A percentile compares a stretch with the other conserved stretches of the same genome.
Evolutionary conservation across 2,329 filamentous ascomycete species (phyloP).

Genomic region (Onygenales sp.): DNA sequence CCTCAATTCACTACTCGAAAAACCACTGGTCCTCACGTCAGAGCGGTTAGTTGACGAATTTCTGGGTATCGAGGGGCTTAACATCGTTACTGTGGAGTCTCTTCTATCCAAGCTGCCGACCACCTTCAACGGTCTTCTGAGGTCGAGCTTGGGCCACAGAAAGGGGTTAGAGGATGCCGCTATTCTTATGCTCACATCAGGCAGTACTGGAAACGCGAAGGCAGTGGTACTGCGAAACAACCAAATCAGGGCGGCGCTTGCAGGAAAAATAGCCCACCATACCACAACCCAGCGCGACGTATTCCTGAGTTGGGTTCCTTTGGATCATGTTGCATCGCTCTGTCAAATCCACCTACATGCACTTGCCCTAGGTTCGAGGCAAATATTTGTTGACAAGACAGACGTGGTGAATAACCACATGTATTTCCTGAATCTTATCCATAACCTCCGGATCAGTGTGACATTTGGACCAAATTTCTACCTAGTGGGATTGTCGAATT

Average conservation of each 20-base stretch:
- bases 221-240: constrained; percentile 37
- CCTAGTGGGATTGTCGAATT: constrained; percentile 11
- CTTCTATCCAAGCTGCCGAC: not conserved
- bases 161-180: constrained; percentile 16
- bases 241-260: constrained; percentile 34
- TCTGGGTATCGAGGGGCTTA: constrained; percentile 9
- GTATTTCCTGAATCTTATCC: constrained; percentile 32
- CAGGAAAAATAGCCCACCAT: constrained; percentile 28
- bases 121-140: not conserved
- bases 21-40: constrained; percentile 18
- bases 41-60: constrained; percentile 11
- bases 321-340: constrained; percentile 47
- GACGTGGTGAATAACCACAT: constrained; percentile 33
- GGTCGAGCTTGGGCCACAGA: constrained; percentile 3
- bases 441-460: constrained; percentile 18
- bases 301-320: constrained; percentile 41
- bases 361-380: constrained; percentile 30
- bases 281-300: constrained; percentile 20
- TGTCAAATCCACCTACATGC: constrained; percentile 45
- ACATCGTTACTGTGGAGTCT: constrained; percentile 8
- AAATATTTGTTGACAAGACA: constrained; percentile 37
- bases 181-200: constrained; percentile 44
- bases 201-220: constrained; percentile 43
- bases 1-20: constrained; percentile 15
- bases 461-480: constrained; percentile 29